Evolutionary conservation across 257 asterid genomes (phyloP).

Genomic region (Eucommia ulmoides): DNA sequence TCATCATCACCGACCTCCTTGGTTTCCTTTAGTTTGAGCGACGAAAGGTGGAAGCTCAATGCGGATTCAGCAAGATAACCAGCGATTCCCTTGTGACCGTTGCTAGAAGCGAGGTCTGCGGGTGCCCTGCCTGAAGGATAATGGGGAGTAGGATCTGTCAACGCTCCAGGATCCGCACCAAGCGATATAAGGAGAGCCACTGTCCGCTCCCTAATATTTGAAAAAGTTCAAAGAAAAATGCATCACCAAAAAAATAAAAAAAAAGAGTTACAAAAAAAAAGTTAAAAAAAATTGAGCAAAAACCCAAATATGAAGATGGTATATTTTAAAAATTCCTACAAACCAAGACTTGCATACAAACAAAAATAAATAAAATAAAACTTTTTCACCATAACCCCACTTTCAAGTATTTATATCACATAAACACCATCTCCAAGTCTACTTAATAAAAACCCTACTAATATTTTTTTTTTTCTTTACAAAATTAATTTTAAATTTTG

Average conservation of each 20-base stretch:
- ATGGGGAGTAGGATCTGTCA: constrained; percentile 75
- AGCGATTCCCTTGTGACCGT: constrained; percentile 91
- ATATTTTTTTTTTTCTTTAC: too few species aligned
- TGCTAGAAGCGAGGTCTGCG: constrained; percentile 76
- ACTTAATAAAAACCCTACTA: too few species aligned
- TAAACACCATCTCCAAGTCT: too few species aligned
- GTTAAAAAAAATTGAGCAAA: background rate
- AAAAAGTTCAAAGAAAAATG: constrained; percentile 11
- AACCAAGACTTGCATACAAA: background rate
- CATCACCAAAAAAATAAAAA: background rate
- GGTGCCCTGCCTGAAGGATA: constrained; percentile 62
- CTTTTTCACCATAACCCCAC: background rate
- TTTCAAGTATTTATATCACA: too few species aligned
- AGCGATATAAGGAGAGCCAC: constrained; percentile 68
- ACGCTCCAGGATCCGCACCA: constrained; percentile 64
- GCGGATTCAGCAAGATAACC: constrained; percentile 79
- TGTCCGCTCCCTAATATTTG: constrained; percentile 49
- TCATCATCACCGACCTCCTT: constrained; percentile 24
- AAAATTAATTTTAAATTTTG: too few species aligned
- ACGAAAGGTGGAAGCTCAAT: constrained; percentile 48
- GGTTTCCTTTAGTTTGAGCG: constrained; percentile 48
- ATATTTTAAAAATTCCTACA: too few species aligned
- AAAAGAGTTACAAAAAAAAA: background rate
- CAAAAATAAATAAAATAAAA: background rate
- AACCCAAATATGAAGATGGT: too few species aligned